Percentiles rank a stretch among this genome's conserved stretches.
These are phyloP conservation scores for Epicoccum sorghinum DNA, from an alignment of 2,329 filamentous ascomycete species.

Conservation along the genomic window DNA sequence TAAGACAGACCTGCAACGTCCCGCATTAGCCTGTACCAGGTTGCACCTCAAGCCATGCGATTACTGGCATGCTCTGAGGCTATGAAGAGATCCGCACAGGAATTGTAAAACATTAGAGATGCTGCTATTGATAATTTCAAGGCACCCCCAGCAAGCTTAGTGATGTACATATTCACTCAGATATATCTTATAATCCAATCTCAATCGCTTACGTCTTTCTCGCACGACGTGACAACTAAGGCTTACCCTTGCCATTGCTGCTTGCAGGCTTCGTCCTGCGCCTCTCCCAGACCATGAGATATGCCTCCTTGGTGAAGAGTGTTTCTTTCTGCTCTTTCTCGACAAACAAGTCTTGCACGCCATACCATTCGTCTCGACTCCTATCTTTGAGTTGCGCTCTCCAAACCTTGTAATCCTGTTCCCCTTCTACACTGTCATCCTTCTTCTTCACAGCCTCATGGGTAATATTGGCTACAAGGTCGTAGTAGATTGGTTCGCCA, in stretches of 20 bases:
- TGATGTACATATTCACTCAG: neutral
- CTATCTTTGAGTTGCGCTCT: conserved; percentile 88
- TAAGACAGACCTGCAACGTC: too few relatives aligned
- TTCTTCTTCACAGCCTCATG: conserved; percentile 79
- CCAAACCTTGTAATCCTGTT: conserved; percentile 92
- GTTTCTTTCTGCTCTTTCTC: conserved; percentile 88
- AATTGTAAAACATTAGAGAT: too few relatives aligned
- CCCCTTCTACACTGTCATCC: conserved; percentile 85
- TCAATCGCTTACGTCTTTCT: too few relatives aligned
- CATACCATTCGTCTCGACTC: conserved; percentile 84
- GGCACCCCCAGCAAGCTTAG: too few relatives aligned
- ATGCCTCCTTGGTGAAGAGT: conserved; percentile 90
- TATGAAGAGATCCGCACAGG: too few relatives aligned
- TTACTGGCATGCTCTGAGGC: too few relatives aligned
- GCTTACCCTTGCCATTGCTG: conserved; percentile 26
- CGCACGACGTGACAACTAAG: neutral
- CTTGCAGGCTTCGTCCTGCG: conserved; percentile 56
- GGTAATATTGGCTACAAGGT: conserved; percentile 93
- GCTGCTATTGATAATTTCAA: too few relatives aligned
- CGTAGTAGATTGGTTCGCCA: conserved; percentile 88
- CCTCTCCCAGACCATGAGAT: conserved; percentile 95
- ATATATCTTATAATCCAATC: neutral
- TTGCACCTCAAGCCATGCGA: too few relatives aligned
- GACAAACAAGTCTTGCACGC: conserved; percentile 92
- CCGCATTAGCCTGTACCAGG: neutral